These are phyloP conservation scores for Cardamine chenopodiifolia DNA, from an alignment of 345 rosid genomes.

Conservation along the genomic window DNA sequence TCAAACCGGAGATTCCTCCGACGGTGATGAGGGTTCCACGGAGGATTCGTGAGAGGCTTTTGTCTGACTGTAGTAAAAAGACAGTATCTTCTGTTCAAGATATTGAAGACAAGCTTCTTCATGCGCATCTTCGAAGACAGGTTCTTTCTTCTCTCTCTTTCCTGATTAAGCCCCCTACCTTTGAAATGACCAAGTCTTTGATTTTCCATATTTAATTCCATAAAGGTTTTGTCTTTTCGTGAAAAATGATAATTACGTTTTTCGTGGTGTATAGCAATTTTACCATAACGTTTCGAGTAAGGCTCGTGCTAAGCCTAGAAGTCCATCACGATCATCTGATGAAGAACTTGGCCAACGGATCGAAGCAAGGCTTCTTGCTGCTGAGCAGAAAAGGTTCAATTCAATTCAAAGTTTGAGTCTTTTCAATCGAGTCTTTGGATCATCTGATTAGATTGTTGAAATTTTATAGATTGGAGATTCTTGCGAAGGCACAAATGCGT, in stretches of 20 bases:
- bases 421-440: constrained; percentile 3
- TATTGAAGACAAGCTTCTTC: constrained; percentile 90
- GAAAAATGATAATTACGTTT: neutral
- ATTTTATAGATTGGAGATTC: constrained; percentile 63
- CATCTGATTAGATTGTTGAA: constrained; percentile 4
- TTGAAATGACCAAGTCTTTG: constrained; percentile 23
- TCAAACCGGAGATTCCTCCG: constrained; percentile 47
- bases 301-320: constrained; percentile 84
- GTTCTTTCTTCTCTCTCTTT: constrained; percentile 38
- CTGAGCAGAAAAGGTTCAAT: constrained; percentile 83
- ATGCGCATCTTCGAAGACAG: constrained; percentile 95
- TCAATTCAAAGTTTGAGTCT: neutral
- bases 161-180: neutral
- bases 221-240: neutral
- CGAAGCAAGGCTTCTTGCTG: constrained; percentile 93
- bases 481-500: constrained; percentile 82
- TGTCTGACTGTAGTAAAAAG: constrained; percentile 57
- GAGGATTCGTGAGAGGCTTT: constrained; percentile 74
- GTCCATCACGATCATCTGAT: constrained; percentile 77
- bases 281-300: constrained; percentile 79
- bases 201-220: constrained; percentile 12
- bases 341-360: constrained; percentile 94
- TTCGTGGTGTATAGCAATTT: constrained; percentile 61
- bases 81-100: constrained; percentile 67
- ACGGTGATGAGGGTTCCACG: constrained; percentile 62